A percentile compares a stretch with the other conserved stretches of the same genome.
phyloP scores from a whole-genome alignment of 2,329 filamentous ascomycete species.

The Lithohypha guttulata region DNA sequence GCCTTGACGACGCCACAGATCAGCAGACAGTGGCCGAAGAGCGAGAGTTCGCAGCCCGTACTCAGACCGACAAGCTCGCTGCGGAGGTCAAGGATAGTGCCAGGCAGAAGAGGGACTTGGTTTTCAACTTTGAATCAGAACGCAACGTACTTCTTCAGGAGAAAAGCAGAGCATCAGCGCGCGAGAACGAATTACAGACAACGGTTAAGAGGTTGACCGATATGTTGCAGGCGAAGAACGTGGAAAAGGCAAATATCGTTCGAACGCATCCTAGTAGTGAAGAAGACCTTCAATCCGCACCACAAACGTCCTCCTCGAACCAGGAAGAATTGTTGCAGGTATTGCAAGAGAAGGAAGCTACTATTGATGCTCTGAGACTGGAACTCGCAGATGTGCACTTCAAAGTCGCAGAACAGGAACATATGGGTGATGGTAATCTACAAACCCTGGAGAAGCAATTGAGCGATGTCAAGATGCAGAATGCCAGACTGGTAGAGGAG shows the following conservation, averaged over 20 bases:
- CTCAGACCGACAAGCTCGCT: conserved; percentile 66
- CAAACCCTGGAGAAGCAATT: conserved; percentile 84
- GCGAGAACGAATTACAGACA: conserved; percentile 81
- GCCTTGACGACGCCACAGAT: conserved; percentile 70
- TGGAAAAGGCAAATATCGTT: conserved; percentile 38
- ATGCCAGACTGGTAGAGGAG: conserved; percentile 92
- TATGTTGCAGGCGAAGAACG: conserved; percentile 64
- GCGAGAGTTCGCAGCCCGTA: conserved; percentile 72
- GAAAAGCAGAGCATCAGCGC: conserved; percentile 73
- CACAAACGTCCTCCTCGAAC: background rate
- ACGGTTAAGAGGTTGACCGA: conserved; percentile 91
- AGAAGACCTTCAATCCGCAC: background rate
- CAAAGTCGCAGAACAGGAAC: conserved; percentile 88
- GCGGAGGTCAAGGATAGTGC: conserved; percentile 77
- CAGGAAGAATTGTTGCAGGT: conserved; percentile 39
- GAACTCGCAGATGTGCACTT: conserved; percentile 93
- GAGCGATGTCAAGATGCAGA: conserved; percentile 88
- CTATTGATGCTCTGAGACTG: conserved; percentile 83
- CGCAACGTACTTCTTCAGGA: conserved; percentile 78
- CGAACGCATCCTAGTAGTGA: conserved; percentile 6
- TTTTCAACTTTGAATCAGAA: conserved; percentile 85
- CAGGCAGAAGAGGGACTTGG: conserved; percentile 79
- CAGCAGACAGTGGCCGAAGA: conserved; percentile 86
- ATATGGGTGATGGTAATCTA: conserved; percentile 75
- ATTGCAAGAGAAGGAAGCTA: conserved; percentile 86